phyloP scores from a whole-genome alignment of 257 asterid species.

The Haberlea rhodopensis region DNA sequence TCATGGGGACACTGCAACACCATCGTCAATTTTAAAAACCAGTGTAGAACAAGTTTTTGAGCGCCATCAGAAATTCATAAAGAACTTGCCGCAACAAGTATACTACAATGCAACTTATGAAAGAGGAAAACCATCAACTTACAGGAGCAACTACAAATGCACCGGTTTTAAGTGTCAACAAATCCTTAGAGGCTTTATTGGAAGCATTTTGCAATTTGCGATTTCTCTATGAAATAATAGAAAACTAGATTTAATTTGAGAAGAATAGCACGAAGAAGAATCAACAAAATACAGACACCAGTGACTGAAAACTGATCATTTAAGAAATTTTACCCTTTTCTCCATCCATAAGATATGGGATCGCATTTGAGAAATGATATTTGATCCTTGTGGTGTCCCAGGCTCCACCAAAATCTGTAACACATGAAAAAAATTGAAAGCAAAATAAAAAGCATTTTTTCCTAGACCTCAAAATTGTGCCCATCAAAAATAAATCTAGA shows the following conservation, averaged over 20 bases:
- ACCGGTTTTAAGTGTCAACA: conserved; percentile 66
- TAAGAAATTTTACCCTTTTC: conserved; percentile 55
- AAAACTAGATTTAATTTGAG: conserved; percentile 25
- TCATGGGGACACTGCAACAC: conserved; percentile 91
- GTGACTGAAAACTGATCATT: background rate
- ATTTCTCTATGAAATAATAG: conserved; percentile 48
- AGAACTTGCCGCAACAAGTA: conserved; percentile 10
- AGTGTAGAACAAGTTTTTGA: background rate
- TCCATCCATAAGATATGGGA: conserved; percentile 97
- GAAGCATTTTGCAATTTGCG: conserved; percentile 57
- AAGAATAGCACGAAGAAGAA: conserved; percentile 15
- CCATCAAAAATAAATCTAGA: background rate
- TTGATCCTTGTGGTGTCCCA: conserved; percentile 97
- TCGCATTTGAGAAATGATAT: conserved; percentile 87
- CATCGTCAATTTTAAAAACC: conserved; percentile 16
- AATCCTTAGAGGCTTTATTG: conserved; percentile 41
- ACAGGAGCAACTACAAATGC: conserved; percentile 95
- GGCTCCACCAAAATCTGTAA: conserved; percentile 89
- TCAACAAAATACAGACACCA: conserved; percentile 19
- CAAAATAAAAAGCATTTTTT: background rate
- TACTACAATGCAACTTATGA: conserved; percentile 11
- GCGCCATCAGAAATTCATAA: conserved; percentile 3
- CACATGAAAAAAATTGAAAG: conserved; percentile 15
- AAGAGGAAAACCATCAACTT: conserved; percentile 34
- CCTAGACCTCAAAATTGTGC: conserved; percentile 10